These are phyloP conservation scores for Penicillium sp. DNA, from an alignment of 2,329 filamentous ascomycete species.

Conservation along the genomic window DNA sequence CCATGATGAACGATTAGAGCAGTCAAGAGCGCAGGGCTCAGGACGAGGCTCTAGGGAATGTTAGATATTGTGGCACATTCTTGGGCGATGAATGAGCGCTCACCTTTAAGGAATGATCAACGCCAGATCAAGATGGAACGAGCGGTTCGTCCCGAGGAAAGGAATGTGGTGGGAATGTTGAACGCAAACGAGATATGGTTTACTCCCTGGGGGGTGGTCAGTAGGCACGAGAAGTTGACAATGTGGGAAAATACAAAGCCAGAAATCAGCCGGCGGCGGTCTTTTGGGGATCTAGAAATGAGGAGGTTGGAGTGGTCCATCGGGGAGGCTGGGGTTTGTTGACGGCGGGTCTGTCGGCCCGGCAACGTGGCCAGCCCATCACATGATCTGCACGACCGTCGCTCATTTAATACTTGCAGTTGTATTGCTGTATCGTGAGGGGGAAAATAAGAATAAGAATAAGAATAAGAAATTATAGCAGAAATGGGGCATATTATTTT, in stretches of 20 bases:
- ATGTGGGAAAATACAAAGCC: conserved; percentile 15
- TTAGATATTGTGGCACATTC: conserved; percentile 15
- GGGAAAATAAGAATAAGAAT: too few species aligned
- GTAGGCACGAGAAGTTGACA: conserved; percentile 7
- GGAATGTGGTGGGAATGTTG: conserved; percentile 6
- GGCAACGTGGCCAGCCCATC: conserved; percentile 18
- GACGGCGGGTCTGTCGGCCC: conserved; percentile 26
- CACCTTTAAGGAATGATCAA: conserved; percentile 20
- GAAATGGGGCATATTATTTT: too few species aligned
- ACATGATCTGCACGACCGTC: too few species aligned
- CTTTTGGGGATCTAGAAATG: conserved; percentile 30
- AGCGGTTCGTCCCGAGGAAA: conserved; percentile 5
- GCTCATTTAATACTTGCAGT: too few species aligned
- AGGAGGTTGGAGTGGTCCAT: conserved; percentile 38
- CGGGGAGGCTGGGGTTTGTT: conserved; percentile 40
- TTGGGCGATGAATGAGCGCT: neutral
- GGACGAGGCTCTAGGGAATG: conserved; percentile 32
- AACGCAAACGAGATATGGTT: neutral
- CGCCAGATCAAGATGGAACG: conserved; percentile 18
- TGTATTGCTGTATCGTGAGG: too few species aligned
- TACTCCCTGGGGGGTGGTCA: conserved; percentile 13
- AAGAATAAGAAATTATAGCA: too few species aligned
- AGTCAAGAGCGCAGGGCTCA: conserved; percentile 42
- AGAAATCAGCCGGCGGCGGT: conserved; percentile 11
- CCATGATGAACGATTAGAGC: conserved; percentile 32